Evolutionary conservation across 108 stramenopile species (phyloP), one percentile per base, ranked within the genome.

Genomic region (Skeletonema menzelii): DNA sequence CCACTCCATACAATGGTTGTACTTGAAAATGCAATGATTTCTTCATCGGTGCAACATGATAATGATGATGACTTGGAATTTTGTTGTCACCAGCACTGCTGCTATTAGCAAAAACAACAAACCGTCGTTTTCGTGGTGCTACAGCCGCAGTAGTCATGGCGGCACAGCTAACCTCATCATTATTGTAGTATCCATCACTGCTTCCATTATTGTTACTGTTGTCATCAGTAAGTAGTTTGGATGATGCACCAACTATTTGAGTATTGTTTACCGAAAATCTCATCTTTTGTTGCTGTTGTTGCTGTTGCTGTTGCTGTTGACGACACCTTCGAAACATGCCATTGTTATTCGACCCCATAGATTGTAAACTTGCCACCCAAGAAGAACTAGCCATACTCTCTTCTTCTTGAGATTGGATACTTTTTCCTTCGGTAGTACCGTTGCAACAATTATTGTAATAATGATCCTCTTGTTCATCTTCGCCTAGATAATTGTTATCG

Each of bases 81-180:
- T 53, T 53, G 49, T 4, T 35, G 8, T 12, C 11, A 37, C 35
- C 17, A 42, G 3, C n/a, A 28, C 12, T 15, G 46, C 5, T 46
- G 37, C 8, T 35, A 46, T 35, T 26, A 60, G n/a, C n/a, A n/a
- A n/a, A 24, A 27, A 34, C 27, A 4, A 4, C 46, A 3, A 24
- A 15, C 10, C 63, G 63, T 27, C 30, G 42, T 15, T 57, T 11
- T 37, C 73, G 49, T 47, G 73, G 73, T 7, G 73, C 73, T 10
- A 75, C 59, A 1, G 73, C 73, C 4, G 73, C 73, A 5, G 73
- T 75, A 0, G 73, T 75, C 65, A 75, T 75, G 65, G 65, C 73
- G 7, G 73, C 38, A 60, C 65, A 75, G 28, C 65, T 75, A 8
- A 65, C 47, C 0, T 65, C 73, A 75, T 75, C 73, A 34, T 74